These are phyloP conservation scores for Penicillium angulare DNA, from an alignment of 495 filamentous ascomycete species.

Conservation along the genomic window DNA sequence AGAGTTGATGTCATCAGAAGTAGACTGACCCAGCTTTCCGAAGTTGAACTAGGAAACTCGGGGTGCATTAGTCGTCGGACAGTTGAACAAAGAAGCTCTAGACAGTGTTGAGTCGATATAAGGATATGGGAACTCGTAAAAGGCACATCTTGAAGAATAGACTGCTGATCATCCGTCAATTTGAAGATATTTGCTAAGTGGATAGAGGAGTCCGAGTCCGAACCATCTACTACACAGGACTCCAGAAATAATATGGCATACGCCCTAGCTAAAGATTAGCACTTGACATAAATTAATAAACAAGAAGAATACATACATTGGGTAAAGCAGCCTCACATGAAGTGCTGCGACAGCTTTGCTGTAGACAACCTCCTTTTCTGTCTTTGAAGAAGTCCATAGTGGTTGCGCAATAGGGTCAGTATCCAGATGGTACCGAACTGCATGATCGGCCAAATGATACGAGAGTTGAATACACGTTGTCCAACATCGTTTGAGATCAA, in stretches of 20 bases:
- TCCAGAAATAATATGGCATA: conserved; percentile 32
- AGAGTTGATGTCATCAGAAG: conserved; percentile 31
- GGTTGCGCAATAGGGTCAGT: conserved; percentile 15
- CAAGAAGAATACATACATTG: conserved; percentile 21
- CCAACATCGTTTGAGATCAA: conserved; percentile 29
- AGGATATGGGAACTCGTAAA: conserved; percentile 26
- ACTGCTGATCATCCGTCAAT: conserved; percentile 15
- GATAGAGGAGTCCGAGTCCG: neutral
- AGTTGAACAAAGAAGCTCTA: conserved; percentile 26
- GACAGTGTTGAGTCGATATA: conserved; percentile 28
- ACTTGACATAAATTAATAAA: neutral
- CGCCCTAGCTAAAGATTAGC: conserved; percentile 17
- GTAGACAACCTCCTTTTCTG: conserved; percentile 27
- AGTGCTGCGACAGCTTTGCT: conserved; percentile 24
- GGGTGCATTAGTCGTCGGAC: conserved; percentile 30
- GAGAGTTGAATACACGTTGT: conserved; percentile 28
- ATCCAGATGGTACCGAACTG: conserved; percentile 25
- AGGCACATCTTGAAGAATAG: conserved; percentile 26
- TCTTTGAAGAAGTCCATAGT: conserved; percentile 26
- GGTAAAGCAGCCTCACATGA: conserved; percentile 22
- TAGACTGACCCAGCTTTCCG: conserved; percentile 27
- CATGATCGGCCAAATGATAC: conserved; percentile 27
- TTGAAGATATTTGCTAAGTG: neutral
- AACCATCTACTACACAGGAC: conserved; percentile 13
- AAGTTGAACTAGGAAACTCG: conserved; percentile 22